These are phyloP conservation scores for Micromonas pusilla DNA, from an alignment of 139 green algal species.

Conservation along the genomic window DNA sequence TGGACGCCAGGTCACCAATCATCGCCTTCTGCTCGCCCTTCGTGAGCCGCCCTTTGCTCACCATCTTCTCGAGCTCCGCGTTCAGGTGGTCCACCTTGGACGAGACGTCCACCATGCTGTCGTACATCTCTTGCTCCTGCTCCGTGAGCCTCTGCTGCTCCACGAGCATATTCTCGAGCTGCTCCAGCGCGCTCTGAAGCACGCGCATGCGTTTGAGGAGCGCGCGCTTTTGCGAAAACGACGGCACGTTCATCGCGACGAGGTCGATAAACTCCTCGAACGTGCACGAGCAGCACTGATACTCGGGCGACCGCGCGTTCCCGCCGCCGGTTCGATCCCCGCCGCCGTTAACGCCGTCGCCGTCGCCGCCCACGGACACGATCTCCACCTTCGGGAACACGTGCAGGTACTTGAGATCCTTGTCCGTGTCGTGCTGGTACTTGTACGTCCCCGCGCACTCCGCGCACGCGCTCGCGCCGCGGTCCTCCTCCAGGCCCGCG, in stretches of 20 bases:
- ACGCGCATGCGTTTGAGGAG: conserved; percentile 5
- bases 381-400: conserved; percentile 34
- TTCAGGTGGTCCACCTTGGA: conserved; percentile 14
- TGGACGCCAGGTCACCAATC: conserved; percentile 5
- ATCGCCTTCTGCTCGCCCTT: conserved; percentile 18
- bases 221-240: conserved; percentile 26
- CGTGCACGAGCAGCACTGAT: not conserved
- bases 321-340: not conserved
- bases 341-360: not conserved
- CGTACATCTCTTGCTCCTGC: conserved; percentile 24
- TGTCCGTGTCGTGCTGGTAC: conserved; percentile 44
- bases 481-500: conserved; percentile 35
- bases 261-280: conserved; percentile 16
- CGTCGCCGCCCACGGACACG: not conserved
- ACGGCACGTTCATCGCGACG: conserved; percentile 11
- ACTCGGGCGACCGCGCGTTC: conserved; percentile 9
- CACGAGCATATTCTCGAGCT: not conserved
- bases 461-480: conserved; percentile 23
- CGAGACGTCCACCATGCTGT: conserved; percentile 9
- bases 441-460: conserved; percentile 30
- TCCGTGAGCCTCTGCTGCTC: conserved; percentile 1
- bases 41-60: conserved; percentile 6
- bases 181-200: not conserved
- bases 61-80: conserved; percentile 7
- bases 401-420: conserved; percentile 43